A percentile compares a stretch with the other conserved stretches of the same genome.
These are phyloP conservation scores for Ophiobolus disseminans DNA, from an alignment of 2,329 filamentous ascomycete genomes.

Conservation along the genomic window DNA sequence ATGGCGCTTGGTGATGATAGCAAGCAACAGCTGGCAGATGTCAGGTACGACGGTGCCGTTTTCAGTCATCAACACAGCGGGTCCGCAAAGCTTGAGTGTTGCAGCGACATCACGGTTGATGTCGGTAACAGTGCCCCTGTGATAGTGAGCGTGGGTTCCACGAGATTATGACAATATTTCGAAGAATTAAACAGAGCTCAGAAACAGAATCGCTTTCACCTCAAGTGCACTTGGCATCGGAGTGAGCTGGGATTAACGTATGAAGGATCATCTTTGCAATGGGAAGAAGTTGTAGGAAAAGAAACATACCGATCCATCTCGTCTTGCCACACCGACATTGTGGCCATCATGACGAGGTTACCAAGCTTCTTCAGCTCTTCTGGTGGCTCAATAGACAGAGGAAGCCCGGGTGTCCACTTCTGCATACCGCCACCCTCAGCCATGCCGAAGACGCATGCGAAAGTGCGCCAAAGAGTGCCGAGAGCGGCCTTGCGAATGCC, in stretches of 20 bases:
- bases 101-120: constrained; percentile 93
- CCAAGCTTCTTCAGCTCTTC: constrained; percentile 83
- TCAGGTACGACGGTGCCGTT: constrained; percentile 71
- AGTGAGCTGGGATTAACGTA: constrained; percentile 99
- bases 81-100: constrained; percentile 88
- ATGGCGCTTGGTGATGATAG: constrained; percentile 88
- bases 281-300: constrained; percentile 8
- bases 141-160: constrained; percentile 25
- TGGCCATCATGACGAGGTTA: constrained; percentile 83
- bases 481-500: constrained; percentile 92
- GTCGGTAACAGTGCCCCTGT: constrained; percentile 85
- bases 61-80: constrained; percentile 78
- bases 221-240: constrained; percentile 88
- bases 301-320: constrained; percentile 88
- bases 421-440: constrained; percentile 78
- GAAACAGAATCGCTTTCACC: constrained; percentile 79
- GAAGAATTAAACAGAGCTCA: constrained; percentile 58
- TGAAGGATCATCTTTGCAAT: constrained; percentile 75
- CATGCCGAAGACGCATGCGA: constrained; percentile 87
- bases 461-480: constrained; percentile 90
- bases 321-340: constrained; percentile 83
- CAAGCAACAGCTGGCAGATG: constrained; percentile 74
- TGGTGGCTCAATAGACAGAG: constrained; percentile 79
- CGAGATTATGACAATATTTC: constrained; percentile 17
- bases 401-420: constrained; percentile 90